phyloP scores from a whole-genome alignment of 371 early-diverging fungal species.

The Lichtheimia ramosa region DNA sequence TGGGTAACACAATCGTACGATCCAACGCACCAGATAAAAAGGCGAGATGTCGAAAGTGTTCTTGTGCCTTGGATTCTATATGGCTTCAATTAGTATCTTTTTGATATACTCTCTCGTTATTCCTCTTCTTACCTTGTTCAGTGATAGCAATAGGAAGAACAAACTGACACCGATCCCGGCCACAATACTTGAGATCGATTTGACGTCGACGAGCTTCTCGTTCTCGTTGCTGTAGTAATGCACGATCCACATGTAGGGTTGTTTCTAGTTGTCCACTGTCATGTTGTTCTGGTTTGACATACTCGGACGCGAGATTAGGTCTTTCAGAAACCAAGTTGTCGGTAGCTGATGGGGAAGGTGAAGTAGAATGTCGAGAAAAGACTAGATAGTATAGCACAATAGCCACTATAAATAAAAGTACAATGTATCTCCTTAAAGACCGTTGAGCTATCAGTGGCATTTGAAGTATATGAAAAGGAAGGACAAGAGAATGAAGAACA shows the following conservation, averaged over 20 bases:
- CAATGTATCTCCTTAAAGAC: too few relatives aligned
- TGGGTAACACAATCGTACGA: constrained; percentile 36
- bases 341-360: too few relatives aligned
- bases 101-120: neutral
- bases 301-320: neutral
- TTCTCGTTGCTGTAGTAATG: constrained; percentile 10
- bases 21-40: constrained; percentile 28
- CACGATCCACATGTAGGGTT: constrained; percentile 11
- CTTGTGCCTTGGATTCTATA: constrained; percentile 40
- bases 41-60: constrained; percentile 36
- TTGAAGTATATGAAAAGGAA: too few relatives aligned
- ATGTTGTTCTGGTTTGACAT: constrained; percentile 9
- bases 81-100: neutral
- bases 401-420: too few relatives aligned
- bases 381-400: too few relatives aligned
- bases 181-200: constrained; percentile 39
- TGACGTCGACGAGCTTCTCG: constrained; percentile 8
- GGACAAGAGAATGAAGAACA: too few relatives aligned
- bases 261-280: neutral
- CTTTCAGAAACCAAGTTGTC: too few relatives aligned
- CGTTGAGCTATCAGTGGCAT: too few relatives aligned
- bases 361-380: too few relatives aligned
- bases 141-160: constrained; percentile 34
- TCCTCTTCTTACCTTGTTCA: constrained; percentile 39
- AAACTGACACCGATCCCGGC: constrained; percentile 30